phyloP scores from a whole-genome alignment of 768 basidiomycete species.

The Boletus coccyginus region DNA sequence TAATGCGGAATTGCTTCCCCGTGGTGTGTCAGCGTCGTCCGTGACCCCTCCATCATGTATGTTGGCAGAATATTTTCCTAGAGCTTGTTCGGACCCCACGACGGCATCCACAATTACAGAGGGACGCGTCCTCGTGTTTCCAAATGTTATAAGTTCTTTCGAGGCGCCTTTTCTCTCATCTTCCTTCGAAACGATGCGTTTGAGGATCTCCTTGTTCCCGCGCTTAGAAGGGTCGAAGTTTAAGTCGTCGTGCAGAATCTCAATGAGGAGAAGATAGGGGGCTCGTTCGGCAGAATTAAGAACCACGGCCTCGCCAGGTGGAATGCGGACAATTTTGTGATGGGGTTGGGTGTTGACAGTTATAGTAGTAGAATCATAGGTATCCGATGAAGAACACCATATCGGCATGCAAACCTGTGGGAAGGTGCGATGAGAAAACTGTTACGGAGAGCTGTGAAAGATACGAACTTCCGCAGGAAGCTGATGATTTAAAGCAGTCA shows the following conservation, averaged over 20 bases:
- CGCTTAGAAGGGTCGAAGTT: conserved; percentile 88
- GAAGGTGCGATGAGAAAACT: conserved; percentile 4
- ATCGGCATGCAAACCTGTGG: conserved; percentile 80
- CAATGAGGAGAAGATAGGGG: conserved; percentile 89
- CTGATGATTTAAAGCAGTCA: conserved; percentile 93
- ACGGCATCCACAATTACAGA: conserved; percentile 21
- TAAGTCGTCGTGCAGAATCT: conserved; percentile 85
- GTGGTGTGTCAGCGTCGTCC: conserved; percentile 17
- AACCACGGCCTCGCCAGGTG: conserved; percentile 96
- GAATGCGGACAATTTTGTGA: conserved; percentile 94
- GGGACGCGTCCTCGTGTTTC: conserved; percentile 18
- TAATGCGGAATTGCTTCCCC: conserved; percentile 19
- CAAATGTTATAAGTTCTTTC: conserved; percentile 51
- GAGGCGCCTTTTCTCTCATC: conserved; percentile 56
- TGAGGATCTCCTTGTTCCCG: conserved; percentile 82
- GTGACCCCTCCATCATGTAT: conserved; percentile 16
- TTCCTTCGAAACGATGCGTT: conserved; percentile 70
- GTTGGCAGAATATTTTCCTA: conserved; percentile 29
- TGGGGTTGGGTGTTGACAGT: conserved; percentile 58
- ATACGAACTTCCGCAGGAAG: conserved; percentile 85
- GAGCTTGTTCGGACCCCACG: conserved; percentile 31
- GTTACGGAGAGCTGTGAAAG: background rate
- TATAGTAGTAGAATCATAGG: conserved; percentile 33
- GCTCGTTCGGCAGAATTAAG: conserved; percentile 97
- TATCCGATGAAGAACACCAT: conserved; percentile 80